Evolutionary conservation across 257 asterid genomes (phyloP).

Genomic region (Ligustrum vulgare): DNA sequence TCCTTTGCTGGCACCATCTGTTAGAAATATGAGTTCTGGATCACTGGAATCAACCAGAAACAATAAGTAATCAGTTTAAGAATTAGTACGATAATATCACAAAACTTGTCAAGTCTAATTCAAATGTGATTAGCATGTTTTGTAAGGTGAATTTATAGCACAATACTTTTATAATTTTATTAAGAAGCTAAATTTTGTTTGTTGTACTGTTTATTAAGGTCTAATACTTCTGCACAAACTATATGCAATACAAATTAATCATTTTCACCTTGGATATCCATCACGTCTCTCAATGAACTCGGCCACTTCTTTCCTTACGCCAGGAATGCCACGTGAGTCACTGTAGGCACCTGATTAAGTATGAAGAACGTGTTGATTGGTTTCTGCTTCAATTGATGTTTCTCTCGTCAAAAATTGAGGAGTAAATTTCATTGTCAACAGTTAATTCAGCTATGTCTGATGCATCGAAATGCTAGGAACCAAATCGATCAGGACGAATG

Average conservation of each 20-base stretch:
- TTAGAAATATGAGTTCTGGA: conserved; percentile 91
- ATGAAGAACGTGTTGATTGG: conserved; percentile 18
- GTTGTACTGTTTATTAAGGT: background rate
- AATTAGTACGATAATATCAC: background rate
- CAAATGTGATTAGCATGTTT: background rate
- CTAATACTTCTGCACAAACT: background rate
- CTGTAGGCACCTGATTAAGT: conserved; percentile 87
- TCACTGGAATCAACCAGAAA: conserved; percentile 55
- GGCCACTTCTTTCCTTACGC: conserved; percentile 94
- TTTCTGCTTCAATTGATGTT: conserved; percentile 2
- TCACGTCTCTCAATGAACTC: conserved; percentile 97
- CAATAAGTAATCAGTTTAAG: conserved; percentile 9
- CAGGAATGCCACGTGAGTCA: conserved; percentile 96
- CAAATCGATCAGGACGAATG: background rate
- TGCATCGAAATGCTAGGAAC: background rate
- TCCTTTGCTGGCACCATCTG: conserved; percentile 99
- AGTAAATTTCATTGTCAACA: background rate
- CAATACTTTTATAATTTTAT: too few relatives aligned
- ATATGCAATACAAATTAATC: background rate
- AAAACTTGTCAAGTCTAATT: background rate
- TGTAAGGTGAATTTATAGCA: background rate
- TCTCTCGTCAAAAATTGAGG: conserved; percentile 5
- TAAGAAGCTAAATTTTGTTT: background rate
- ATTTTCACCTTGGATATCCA: conserved; percentile 88
- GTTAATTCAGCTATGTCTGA: conserved; percentile 1